These are phyloP conservation scores for Kwoniella shandongensis DNA, from an alignment of 768 basidiomycete species.

Conservation along the genomic window DNA sequence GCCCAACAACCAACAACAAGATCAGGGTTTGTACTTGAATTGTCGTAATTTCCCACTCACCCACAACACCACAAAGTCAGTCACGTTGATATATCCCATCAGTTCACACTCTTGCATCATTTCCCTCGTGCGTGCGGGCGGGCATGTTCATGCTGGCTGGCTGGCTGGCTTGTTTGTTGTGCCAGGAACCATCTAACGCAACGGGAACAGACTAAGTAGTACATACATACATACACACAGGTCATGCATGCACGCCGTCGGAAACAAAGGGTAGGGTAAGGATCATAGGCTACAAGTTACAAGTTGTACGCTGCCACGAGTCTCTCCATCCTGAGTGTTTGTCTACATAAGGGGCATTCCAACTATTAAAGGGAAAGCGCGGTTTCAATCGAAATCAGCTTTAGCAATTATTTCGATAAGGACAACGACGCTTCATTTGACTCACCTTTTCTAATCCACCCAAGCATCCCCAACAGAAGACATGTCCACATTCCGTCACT, in stretches of 20 bases:
- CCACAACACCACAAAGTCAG: no score
- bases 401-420: not conserved
- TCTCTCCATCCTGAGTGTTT: slow-evolving; percentile 48
- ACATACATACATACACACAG: slow-evolving; percentile 1
- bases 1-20: no score
- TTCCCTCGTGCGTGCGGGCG: no score
- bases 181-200: no score
- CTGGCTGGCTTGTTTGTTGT: no score
- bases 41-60: no score
- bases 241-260: not conserved
- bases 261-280: not conserved
- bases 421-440: not conserved
- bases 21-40: no score
- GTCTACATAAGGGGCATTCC: slow-evolving; percentile 53
- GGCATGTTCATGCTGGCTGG: no score
- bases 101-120: not conserved
- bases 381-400: slow-evolving; percentile 7
- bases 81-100: slow-evolving; percentile 6
- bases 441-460: slow-evolving; percentile 53
- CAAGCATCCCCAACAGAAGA: slow-evolving; percentile 54
- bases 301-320: slow-evolving; percentile 51
- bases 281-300: no score
- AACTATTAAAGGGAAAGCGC: slow-evolving; percentile 25
- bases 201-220: not conserved
- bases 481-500: slow-evolving; percentile 54